Conservation (phyloP, 2,329 filamentous ascomycete genomes). For the Zopfia rhizophila region DNA sequence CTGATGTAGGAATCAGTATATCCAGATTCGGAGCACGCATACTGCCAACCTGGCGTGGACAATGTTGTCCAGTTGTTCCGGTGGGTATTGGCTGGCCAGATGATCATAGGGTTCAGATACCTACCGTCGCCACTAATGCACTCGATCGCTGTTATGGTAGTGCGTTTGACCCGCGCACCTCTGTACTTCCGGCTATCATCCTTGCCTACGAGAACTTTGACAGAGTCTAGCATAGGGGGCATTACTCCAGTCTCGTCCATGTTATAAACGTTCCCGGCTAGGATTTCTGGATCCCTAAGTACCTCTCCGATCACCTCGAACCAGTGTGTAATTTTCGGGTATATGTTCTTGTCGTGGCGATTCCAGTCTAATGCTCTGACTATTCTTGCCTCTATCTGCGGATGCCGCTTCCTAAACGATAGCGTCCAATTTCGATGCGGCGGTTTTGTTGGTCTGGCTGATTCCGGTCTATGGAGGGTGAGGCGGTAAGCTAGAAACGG, state of each 20-base stretch:
- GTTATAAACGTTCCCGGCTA: constrained; percentile 21
- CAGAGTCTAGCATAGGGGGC: constrained; percentile 22
- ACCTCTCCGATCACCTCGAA: constrained; percentile 14
- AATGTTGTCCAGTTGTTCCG: too few species aligned
- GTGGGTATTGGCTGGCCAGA: constrained; percentile 27
- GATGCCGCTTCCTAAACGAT: constrained; percentile 20
- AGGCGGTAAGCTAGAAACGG: constrained; percentile 24
- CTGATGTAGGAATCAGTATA: constrained; percentile 42
- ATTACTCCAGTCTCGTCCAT: constrained; percentile 30
- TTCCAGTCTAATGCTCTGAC: constrained; percentile 25
- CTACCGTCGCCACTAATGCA: constrained; percentile 25
- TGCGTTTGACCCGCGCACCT: constrained; percentile 25
- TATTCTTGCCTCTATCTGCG: constrained; percentile 17
- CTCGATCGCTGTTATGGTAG: constrained; percentile 24
- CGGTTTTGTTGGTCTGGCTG: constrained; percentile 12
- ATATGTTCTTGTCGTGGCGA: constrained; percentile 24
- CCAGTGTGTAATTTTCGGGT: constrained; percentile 22
- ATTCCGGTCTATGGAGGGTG: constrained; percentile 11
- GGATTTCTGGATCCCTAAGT: constrained; percentile 9
- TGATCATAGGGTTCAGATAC: constrained; percentile 23
- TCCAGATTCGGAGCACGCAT: constrained; percentile 19
- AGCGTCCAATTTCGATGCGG: constrained; percentile 18
- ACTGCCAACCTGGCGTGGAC: constrained; percentile 27
- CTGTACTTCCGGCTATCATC: constrained; percentile 24
- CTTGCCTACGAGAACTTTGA: constrained; percentile 32